phyloP scores from a whole-genome alignment of 345 rosid species.

The Corchorus olitorius region DNA sequence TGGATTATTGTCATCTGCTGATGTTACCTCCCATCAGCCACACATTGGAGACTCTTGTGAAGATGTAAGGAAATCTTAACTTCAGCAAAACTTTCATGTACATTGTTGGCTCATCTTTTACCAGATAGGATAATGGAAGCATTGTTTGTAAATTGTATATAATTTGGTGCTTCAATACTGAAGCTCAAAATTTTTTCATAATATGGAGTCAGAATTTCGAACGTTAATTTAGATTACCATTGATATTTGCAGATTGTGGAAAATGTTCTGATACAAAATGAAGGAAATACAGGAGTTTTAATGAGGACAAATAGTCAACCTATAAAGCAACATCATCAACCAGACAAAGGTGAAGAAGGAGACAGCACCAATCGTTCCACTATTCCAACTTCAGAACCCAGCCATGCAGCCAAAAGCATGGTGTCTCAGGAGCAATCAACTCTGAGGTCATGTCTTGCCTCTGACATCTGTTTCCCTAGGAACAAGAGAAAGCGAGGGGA shows the following conservation, averaged over 20 bases:
- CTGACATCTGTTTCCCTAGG: slow-evolving; percentile 66
- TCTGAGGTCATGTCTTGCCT: slow-evolving; percentile 70
- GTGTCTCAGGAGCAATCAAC: slow-evolving; percentile 41
- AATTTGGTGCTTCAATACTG: not conserved
- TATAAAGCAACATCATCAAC: slow-evolving; percentile 34
- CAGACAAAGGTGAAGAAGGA: slow-evolving; percentile 56
- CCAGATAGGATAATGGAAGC: not conserved
- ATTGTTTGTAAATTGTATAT: not conserved
- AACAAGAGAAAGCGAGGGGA: slow-evolving; percentile 92
- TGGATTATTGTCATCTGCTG: slow-evolving; percentile 76
- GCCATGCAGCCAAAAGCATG: slow-evolving; percentile 24
- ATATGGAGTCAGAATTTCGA: not conserved
- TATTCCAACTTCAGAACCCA: slow-evolving; percentile 40
- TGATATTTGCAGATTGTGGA: slow-evolving; percentile 54
- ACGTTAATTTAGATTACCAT: too few relatives aligned
- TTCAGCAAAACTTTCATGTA: not conserved
- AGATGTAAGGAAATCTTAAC: slow-evolving; percentile 53
- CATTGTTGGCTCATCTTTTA: not conserved
- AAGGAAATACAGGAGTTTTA: slow-evolving; percentile 51
- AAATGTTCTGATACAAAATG: slow-evolving; percentile 51
- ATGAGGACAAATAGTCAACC: slow-evolving; percentile 42
- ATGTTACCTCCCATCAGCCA: slow-evolving; percentile 68
- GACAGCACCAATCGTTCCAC: slow-evolving; percentile 48
- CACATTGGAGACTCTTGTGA: slow-evolving; percentile 65
- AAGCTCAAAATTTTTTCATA: not conserved